Base-by-base conservation (phyloP, 352 stramenopile species). In the Phytopythium oedochilum region DNA sequence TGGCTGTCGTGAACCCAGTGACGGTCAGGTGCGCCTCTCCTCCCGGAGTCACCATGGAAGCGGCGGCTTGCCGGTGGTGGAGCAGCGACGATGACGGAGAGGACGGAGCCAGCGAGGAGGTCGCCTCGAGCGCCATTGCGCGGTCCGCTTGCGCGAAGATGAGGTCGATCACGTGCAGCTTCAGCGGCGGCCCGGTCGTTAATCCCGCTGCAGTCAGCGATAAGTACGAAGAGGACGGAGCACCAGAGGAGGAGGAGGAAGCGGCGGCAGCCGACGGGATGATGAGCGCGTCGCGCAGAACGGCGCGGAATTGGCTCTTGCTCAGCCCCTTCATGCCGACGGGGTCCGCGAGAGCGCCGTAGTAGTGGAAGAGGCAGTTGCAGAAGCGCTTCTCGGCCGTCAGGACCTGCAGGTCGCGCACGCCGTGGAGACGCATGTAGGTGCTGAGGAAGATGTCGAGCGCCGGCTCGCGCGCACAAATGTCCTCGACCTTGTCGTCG, bases 341-440 rank as follows among this genome's bases (percentile, higher is more conserved):
- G 2, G 77, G 77, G 53, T 88, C 77, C 7, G 77, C 61, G 0
- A 84, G 61, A 12, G 74, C 72, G 29, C 84, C 62, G 56, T 86
- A 88, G 66, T 84, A 88, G 53, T 88, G 72, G 38, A 78, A 88
- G 7, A 88, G 44, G 22, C 74, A 83, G 59, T 88, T 88, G 51
- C 68, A 80, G 15, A 88, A 64, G n/a, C 77, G 70, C 51, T 85
- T 82, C 45, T 82, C 77, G 10, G 71, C 61, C 20, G 77, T 81
- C 32, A 88, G 64, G 17, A 77, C 62, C 42, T 85, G 71, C 23
- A 85, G 42, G 34, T 82, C 67, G 7, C 63, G 74, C 5, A 85
- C 66, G 2, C 74, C 71, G 2, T 73, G 63, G 6, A 84, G 58
- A 31, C 66, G 64, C 34, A 82, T 20, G 46, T 84, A 84, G 3